Evolutionary conservation across 2,329 filamentous ascomycete genomes (phyloP).

Genomic region (Talaromyces sp.): DNA sequence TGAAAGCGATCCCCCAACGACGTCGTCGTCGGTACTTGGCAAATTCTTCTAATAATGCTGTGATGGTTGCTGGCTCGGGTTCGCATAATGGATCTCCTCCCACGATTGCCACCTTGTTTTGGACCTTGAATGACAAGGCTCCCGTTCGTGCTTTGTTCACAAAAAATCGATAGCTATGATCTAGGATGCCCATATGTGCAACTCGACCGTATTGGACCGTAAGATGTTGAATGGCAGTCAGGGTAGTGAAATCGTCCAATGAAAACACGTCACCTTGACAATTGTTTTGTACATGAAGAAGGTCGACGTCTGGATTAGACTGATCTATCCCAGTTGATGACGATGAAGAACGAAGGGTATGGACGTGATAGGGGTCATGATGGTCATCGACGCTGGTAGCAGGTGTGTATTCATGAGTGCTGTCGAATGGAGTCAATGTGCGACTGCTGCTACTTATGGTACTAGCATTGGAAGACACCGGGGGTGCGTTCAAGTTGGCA

Average conservation of each 20-base stretch:
- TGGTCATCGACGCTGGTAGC: slow-evolving; percentile 19
- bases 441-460: slow-evolving; percentile 20
- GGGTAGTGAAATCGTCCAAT: slow-evolving; percentile 36
- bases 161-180: slow-evolving; percentile 46
- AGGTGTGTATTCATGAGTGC: slow-evolving; percentile 6
- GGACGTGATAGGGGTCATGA: not conserved
- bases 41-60: slow-evolving; percentile 40
- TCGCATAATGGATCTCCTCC: slow-evolving; percentile 45
- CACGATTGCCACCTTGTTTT: slow-evolving; percentile 41
- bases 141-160: slow-evolving; percentile 38
- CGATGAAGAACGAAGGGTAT: not conserved
- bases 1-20: slow-evolving; percentile 39
- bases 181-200: slow-evolving; percentile 49
- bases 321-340: not conserved
- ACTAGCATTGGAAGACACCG: slow-evolving; percentile 14
- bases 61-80: slow-evolving; percentile 21
- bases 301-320: not conserved
- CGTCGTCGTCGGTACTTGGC: slow-evolving; percentile 32
- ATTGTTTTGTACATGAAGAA: not conserved
- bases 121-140: slow-evolving; percentile 44
- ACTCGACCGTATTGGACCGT: slow-evolving; percentile 40
- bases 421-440: slow-evolving; percentile 11
- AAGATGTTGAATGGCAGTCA: slow-evolving; percentile 34
- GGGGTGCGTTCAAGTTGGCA: not conserved
- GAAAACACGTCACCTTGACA: slow-evolving; percentile 26